phyloP scores from a whole-genome alignment of 805 yeast species.

The Kluyveromyces aestuarii region DNA sequence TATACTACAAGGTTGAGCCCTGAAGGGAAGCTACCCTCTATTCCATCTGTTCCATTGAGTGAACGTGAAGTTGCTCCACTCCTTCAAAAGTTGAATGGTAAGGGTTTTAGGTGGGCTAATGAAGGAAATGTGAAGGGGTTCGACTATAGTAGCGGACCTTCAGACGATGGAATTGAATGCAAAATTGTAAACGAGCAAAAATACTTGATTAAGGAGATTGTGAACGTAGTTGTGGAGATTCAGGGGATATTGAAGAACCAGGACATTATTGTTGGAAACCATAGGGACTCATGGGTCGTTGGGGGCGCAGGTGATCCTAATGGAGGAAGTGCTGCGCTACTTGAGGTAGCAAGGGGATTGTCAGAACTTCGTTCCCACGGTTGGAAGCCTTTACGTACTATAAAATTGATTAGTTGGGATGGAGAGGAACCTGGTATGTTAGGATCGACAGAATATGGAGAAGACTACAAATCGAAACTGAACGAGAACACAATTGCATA shows the following conservation, averaged over 20 bases:
- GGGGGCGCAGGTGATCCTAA: conserved; percentile 46
- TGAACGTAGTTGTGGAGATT: conserved; percentile 44
- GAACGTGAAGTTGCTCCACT: conserved; percentile 35
- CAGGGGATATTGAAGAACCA: conserved; percentile 47
- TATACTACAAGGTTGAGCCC: conserved; percentile 35
- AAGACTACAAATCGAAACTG: conserved; percentile 40
- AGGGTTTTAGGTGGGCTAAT: conserved; percentile 29
- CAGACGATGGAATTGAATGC: conserved; percentile 21
- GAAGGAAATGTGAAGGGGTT: conserved; percentile 38
- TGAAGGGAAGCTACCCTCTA: conserved; percentile 35
- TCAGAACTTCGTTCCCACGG: conserved; percentile 37
- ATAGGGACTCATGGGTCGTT: conserved; percentile 42
- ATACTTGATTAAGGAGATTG: conserved; percentile 35
- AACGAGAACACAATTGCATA: conserved; percentile 46
- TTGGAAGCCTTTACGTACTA: conserved; percentile 68
- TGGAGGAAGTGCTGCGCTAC: conserved; percentile 39
- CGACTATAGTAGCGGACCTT: conserved; percentile 41
- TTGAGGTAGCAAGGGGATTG: conserved; percentile 47
- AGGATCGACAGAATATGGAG: conserved; percentile 76
- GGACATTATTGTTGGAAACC: conserved; percentile 45
- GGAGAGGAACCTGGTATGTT: conserved; percentile 66
- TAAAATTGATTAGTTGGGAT: conserved; percentile 71
- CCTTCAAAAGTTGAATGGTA: conserved; percentile 29
- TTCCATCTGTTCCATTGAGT: conserved; percentile 47
- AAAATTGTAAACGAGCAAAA: conserved; percentile 36